These are phyloP conservation scores for Cornus suecica DNA, from an alignment of 148 eudicot genomes.

Conservation along the genomic window DNA sequence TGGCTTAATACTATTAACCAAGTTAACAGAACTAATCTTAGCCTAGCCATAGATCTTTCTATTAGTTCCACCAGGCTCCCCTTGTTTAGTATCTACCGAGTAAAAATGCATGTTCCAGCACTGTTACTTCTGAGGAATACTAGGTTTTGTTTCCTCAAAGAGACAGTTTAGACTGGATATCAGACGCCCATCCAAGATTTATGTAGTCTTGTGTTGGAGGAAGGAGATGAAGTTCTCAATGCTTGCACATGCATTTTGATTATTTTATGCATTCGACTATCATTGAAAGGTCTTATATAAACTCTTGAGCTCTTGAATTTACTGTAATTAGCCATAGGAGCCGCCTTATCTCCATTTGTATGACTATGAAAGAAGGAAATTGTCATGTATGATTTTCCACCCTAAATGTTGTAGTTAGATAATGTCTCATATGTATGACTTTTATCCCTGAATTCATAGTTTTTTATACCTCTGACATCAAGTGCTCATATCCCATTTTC, in stretches of 20 bases:
- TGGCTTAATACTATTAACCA: too few species aligned
- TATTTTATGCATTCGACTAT: too few species aligned
- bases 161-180: background rate
- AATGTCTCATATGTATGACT: background rate
- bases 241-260: background rate
- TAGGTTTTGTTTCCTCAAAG: background rate
- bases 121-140: background rate
- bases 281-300: background rate
- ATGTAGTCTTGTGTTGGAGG: background rate
- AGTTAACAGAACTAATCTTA: background rate
- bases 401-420: background rate
- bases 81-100: too few species aligned
- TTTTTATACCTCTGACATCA: background rate
- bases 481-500: too few species aligned
- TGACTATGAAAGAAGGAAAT: too few species aligned
- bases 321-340: background rate
- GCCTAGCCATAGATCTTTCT: background rate
- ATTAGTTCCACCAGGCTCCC: background rate
- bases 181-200: background rate
- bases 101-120: too few species aligned
- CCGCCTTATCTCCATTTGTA: background rate
- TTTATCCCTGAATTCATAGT: background rate
- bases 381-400: too few species aligned
- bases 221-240: background rate
- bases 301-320: background rate